Conservation (phyloP, 768 basidiomycete species). For the Fomitopsis serialis region DNA sequence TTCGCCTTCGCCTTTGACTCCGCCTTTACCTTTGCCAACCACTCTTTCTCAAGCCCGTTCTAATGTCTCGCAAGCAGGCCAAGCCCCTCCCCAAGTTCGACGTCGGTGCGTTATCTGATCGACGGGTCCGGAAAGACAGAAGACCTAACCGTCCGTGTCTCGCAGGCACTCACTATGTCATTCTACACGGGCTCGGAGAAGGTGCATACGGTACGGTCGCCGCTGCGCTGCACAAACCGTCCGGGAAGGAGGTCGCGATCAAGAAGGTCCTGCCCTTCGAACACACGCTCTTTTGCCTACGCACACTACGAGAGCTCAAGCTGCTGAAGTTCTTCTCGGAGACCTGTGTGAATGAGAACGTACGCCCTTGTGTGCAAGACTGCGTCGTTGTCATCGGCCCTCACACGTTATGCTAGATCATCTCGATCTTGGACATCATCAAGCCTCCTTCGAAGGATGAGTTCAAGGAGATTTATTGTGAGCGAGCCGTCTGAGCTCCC, state of each 20-base stretch:
- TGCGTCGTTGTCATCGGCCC: not conserved
- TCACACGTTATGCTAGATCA: constrained; percentile 52
- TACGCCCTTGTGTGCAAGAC: constrained; percentile 23
- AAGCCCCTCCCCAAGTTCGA: constrained; percentile 74
- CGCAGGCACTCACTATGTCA: constrained; percentile 66
- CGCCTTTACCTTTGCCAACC: constrained; percentile 5
- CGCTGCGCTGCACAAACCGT: constrained; percentile 80
- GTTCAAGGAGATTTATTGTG: constrained; percentile 88
- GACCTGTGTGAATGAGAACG: constrained; percentile 77
- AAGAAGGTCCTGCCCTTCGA: constrained; percentile 96
- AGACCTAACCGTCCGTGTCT: not conserved
- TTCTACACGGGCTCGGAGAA: constrained; percentile 73
- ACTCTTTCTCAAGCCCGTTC: constrained; percentile 16
- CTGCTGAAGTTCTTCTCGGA: constrained; percentile 82
- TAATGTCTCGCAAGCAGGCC: constrained; percentile 47
- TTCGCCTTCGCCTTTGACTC: constrained; percentile 4
- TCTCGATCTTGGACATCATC: constrained; percentile 88
- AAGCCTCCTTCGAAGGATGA: constrained; percentile 68
- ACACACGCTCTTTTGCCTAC: constrained; percentile 85
- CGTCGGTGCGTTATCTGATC: constrained; percentile 40
- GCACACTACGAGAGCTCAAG: constrained; percentile 89
- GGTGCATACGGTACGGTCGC: constrained; percentile 90
- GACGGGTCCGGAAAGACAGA: not conserved
- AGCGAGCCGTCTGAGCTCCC: constrained; percentile 14
- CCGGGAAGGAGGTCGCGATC: constrained; percentile 84